Conservation (phyloP, 768 basidiomycete genomes). For the Lactifluus subvellereus region DNA sequence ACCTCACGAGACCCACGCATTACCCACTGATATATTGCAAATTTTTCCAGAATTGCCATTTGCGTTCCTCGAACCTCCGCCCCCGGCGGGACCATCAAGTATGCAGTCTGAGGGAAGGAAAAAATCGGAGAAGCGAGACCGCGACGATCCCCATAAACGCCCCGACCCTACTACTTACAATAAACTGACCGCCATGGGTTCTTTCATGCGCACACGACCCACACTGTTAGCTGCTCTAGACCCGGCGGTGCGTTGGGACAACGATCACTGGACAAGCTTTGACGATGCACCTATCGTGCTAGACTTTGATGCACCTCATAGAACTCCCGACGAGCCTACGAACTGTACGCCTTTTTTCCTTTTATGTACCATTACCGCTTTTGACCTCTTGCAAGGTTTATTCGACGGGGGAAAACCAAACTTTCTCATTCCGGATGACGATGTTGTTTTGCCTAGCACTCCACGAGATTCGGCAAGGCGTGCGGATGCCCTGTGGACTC, state of each 20-base stretch:
- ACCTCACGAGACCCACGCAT: slow-evolving; percentile 28
- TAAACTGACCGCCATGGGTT: slow-evolving; percentile 67
- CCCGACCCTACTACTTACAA: slow-evolving; percentile 73
- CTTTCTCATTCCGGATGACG: slow-evolving; percentile 18
- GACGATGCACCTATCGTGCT: slow-evolving; percentile 36
- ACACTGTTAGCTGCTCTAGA: slow-evolving; percentile 80
- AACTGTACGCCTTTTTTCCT: slow-evolving; percentile 26
- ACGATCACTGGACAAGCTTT: slow-evolving; percentile 56
- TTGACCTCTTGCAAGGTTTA: slow-evolving; percentile 13
- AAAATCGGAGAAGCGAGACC: slow-evolving; percentile 43
- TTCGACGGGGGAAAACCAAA: slow-evolving; percentile 22
- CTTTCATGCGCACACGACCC: slow-evolving; percentile 77
- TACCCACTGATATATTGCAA: slow-evolving; percentile 47
- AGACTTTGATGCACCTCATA: slow-evolving; percentile 17
- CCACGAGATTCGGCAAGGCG: slow-evolving; percentile 20
- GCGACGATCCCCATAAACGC: slow-evolving; percentile 69
- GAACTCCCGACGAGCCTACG: slow-evolving; percentile 40
- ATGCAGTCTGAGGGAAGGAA: slow-evolving; percentile 30
- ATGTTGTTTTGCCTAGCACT: slow-evolving; percentile 17
- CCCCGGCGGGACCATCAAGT: slow-evolving; percentile 1
- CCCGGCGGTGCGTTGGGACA: slow-evolving; percentile 69
- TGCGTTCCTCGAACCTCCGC: slow-evolving; percentile 44
- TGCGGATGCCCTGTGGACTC: slow-evolving; percentile 54
- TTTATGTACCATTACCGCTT: slow-evolving; percentile 14
- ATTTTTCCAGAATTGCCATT: slow-evolving; percentile 84